Base-by-base conservation (phyloP, 2,329 filamentous ascomycete genomes). In the Alternaria consortialis region DNA sequence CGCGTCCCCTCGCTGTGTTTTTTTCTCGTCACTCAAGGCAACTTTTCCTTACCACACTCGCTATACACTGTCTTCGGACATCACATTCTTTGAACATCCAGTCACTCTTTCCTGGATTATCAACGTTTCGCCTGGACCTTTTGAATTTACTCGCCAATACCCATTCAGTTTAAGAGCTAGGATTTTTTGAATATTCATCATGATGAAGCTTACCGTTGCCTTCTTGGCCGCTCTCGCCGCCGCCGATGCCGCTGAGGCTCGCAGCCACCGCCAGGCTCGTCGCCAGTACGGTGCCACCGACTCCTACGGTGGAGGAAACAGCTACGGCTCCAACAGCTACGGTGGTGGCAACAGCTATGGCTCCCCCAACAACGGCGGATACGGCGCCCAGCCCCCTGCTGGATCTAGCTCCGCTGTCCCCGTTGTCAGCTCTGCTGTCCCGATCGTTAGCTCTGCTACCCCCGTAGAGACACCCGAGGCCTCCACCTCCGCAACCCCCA, bases 21-120 rank as follows among this genome's bases (percentile, higher is more conserved):
- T 73, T 73, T 65, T 71, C 61, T 63, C 32, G 61, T 66, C 73
- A 63, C 72, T 69, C 73, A 74, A 77, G 77, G 73, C 72, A 72
- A 72, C 65, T 63, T 74, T 74, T 72, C 63, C 71, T 77, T 69
- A 62, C 48, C 61, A 77, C 75, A 72, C 66, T 77, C 76, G 70
- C 73, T 77, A 72, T 69, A 46, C 53, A 63, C 66, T 72, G 67
- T 74, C 65, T 66, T 73, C 71, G 73, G 73, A 75, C 71, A 48
- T 61, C 68, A 65, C 76, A 66, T 67, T 79, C 75, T 74, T 77
- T 72, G 60, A 71, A 67, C 67, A 61, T 70, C 70, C 71, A 77
- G 74, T 77, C 76, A 77, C 71, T 79, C 76, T 63, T 77, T 79
- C 72, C 73, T 72, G 72, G 71, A 67, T 67, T 63, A 67, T 58